Evolutionary conservation across 148 eudicot genomes (phyloP).

Genomic region (Rhododendron vialii): DNA sequence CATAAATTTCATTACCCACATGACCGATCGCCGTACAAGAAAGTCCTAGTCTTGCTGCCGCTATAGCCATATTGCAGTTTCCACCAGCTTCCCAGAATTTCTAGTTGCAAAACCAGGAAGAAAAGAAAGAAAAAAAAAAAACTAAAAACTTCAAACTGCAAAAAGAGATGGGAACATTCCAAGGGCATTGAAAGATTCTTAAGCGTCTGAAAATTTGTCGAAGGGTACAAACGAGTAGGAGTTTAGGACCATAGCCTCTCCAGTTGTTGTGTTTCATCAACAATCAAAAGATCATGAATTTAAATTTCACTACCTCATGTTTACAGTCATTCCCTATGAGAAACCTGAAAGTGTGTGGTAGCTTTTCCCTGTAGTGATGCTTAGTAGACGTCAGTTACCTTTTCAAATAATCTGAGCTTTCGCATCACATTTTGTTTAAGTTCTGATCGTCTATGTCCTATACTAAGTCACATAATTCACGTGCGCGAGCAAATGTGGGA

Average conservation of each 20-base stretch:
- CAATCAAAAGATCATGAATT: not conserved
- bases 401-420: not conserved
- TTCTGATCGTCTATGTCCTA: not conserved
- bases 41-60: constrained; percentile 94
- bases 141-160: not conserved
- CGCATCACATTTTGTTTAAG: not conserved
- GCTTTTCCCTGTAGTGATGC: not conserved
- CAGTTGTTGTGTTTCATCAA: not conserved
- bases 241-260: not conserved
- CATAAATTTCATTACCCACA: constrained; percentile 85
- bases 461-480: not conserved
- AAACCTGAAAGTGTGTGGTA: not conserved
- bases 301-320: not conserved
- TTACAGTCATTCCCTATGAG: not conserved
- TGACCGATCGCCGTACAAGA: constrained; percentile 72
- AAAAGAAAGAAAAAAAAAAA: not conserved
- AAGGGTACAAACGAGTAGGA: not conserved
- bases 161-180: not conserved
- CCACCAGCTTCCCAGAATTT: constrained; percentile 99
- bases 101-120: constrained; percentile 33
- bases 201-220: not conserved
- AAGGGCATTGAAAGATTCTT: not conserved
- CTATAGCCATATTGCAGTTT: constrained; percentile 88
- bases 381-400: not conserved
- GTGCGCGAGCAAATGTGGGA: too few species aligned